Evolutionary conservation across 352 stramenopile species (phyloP).

Genomic region (Phytophthora vignae): DNA sequence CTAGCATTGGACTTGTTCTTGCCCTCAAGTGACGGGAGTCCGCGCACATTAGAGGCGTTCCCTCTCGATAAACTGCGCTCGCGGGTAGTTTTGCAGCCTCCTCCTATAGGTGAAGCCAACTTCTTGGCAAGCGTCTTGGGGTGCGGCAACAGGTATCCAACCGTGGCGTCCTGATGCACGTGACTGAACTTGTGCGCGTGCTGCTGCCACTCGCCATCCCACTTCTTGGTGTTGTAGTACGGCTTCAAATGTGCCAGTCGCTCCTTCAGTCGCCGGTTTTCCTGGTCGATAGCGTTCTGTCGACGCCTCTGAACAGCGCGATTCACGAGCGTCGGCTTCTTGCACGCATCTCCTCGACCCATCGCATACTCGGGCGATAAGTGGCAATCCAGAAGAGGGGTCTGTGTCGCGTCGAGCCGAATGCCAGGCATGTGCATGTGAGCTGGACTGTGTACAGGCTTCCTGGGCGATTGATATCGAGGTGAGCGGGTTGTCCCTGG

Average conservation of each 20-base stretch:
- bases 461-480: constrained; percentile 18
- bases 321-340: constrained; percentile 74
- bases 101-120: constrained; percentile 6
- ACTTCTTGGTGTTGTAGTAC: constrained; percentile 77
- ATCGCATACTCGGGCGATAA: constrained; percentile 71
- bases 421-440: constrained; percentile 76
- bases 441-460: constrained; percentile 54
- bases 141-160: constrained; percentile 68
- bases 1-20: constrained; percentile 23
- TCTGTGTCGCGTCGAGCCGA: constrained; percentile 70
- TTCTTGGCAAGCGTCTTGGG: constrained; percentile 34
- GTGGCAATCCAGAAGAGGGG: constrained; percentile 78
- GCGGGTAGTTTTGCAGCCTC: constrained; percentile 24
- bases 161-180: constrained; percentile 69
- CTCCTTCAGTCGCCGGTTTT: constrained; percentile 71
- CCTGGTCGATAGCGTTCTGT: constrained; percentile 63
- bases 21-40: constrained; percentile 28
- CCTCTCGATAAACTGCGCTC: constrained; percentile 13
- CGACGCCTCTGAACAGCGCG: constrained; percentile 56
- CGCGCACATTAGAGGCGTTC: not conserved
- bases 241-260: constrained; percentile 65
- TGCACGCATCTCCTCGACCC: constrained; percentile 70
- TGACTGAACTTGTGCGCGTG: constrained; percentile 63
- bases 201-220: constrained; percentile 79
- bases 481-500: constrained; percentile 12